Conservation (phyloP, 768 basidiomycete genomes). For the Suillus variegatus region DNA sequence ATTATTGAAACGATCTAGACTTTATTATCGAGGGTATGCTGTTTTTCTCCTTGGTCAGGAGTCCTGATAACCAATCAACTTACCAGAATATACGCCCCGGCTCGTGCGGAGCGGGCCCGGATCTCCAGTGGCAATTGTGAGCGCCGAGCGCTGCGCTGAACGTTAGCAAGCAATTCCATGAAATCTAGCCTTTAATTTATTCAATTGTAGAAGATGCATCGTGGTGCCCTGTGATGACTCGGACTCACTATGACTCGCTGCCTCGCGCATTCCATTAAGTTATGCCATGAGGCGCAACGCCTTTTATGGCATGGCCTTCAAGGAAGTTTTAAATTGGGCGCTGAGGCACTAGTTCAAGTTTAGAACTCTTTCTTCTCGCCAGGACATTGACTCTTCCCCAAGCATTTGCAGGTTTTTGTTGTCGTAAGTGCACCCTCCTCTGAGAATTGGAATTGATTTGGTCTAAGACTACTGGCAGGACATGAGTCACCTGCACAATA, state of each 20-base stretch:
- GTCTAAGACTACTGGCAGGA: background rate
- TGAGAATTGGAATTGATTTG: too few relatives aligned
- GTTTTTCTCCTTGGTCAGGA: background rate
- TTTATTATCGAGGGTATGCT: background rate
- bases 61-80: background rate
- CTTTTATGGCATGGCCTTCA: constrained; percentile 2
- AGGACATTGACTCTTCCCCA: background rate
- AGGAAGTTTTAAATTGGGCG: constrained; percentile 4
- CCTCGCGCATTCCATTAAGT: constrained; percentile 1
- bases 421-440: background rate
- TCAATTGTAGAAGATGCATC: background rate
- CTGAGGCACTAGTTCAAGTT: background rate
- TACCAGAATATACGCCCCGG: background rate
- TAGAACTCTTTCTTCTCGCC: background rate
- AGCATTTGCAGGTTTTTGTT: background rate
- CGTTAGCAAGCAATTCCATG: too few relatives aligned
- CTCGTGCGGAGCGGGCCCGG: too few relatives aligned
- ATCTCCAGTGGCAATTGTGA: background rate
- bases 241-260: background rate
- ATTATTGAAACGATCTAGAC: background rate
- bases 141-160: background rate
- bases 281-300: background rate
- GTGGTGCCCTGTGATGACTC: background rate
- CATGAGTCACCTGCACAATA: background rate
- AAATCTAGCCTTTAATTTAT: background rate